These are phyloP conservation scores for Peronospora destructor DNA, from an alignment of 352 stramenopile genomes.

Conservation along the genomic window DNA sequence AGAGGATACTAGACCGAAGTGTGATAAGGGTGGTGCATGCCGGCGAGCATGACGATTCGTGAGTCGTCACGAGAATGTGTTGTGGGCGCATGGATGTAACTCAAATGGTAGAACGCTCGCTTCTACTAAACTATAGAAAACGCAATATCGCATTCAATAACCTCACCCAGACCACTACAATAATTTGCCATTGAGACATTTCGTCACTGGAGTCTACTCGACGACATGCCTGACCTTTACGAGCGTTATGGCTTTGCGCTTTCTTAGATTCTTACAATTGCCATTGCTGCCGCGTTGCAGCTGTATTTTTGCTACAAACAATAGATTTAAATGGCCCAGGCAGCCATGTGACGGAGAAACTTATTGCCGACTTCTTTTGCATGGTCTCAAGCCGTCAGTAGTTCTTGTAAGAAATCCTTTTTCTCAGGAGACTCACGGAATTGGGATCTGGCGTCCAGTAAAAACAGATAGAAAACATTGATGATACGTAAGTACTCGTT, in stretches of 20 bases:
- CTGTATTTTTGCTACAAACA: conserved; percentile 82
- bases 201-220: no score
- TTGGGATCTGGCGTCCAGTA: conserved; percentile 31
- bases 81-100: no score
- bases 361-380: not conserved
- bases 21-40: no score
- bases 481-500: not conserved
- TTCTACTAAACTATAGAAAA: no score
- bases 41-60: no score
- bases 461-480: conserved; percentile 2
- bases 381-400: conserved; percentile 16
- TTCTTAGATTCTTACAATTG: conserved; percentile 74
- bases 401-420: conserved; percentile 35
- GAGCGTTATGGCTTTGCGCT: conserved; percentile 65
- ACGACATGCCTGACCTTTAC: no score
- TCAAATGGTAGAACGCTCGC: no score
- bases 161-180: no score
- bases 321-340: conserved; percentile 51
- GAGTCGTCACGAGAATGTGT: no score
- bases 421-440: conserved; percentile 58
- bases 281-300: conserved; percentile 57
- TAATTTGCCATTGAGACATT: no score
- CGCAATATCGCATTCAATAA: no score
- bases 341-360: conserved; percentile 3
- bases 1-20: no score